A percentile compares a stretch with the other conserved stretches of the same genome.
phyloP scores from a whole-genome alignment of 2,329 filamentous ascomycete species.

The Samsoniella hepiali region DNA sequence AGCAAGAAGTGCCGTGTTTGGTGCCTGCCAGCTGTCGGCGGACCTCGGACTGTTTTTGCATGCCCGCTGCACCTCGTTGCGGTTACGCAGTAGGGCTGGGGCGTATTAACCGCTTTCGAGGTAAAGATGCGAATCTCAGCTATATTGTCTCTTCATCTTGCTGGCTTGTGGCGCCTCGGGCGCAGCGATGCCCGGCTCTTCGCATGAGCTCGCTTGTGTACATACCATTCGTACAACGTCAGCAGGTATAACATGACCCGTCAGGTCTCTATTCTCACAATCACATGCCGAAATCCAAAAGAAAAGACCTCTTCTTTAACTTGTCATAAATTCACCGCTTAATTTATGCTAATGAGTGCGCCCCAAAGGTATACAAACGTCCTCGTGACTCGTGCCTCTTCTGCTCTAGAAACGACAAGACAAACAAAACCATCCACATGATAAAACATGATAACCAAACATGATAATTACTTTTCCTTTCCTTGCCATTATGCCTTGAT shows the following conservation, averaged over 20 bases:
- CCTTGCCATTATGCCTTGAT: constrained; percentile 17
- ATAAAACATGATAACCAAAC: neutral
- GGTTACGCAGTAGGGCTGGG: neutral
- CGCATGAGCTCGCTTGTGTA: constrained; percentile 8
- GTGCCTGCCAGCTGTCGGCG: constrained; percentile 11
- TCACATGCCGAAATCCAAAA: neutral
- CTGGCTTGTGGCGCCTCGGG: neutral
- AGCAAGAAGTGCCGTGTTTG: constrained; percentile 13
- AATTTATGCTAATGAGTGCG: constrained; percentile 11
- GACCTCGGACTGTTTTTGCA: neutral
- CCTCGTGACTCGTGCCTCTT: constrained; percentile 3
- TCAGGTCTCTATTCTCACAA: neutral
- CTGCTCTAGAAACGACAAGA: constrained; percentile 1
- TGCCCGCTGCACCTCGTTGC: neutral
- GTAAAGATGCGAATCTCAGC: constrained; percentile 10
- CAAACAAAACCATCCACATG: constrained; percentile 3
- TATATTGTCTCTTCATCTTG: neutral
- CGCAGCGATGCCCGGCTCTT: neutral
- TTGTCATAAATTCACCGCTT: constrained; percentile 12
- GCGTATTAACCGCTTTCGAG: neutral
- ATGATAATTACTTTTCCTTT: constrained; percentile 2
- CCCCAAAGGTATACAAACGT: constrained; percentile 16
- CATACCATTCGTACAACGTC: neutral
- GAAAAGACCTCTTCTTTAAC: neutral
- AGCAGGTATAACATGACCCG: neutral